phyloP scores from a whole-genome alignment of 2,329 filamentous ascomycete genomes.

The Alternaria gansuensis region DNA sequence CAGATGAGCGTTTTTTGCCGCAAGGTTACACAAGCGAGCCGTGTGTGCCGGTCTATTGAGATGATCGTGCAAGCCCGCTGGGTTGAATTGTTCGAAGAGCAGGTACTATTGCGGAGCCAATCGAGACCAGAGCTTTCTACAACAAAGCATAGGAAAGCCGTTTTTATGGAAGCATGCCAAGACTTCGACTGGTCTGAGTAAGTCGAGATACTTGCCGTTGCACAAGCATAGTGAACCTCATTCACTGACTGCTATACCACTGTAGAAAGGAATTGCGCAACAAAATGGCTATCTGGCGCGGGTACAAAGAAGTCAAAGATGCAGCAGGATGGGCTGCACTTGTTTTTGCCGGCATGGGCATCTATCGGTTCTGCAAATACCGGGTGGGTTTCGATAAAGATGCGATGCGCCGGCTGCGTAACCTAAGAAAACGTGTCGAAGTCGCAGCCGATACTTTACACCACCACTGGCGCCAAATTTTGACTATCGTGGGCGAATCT shows the following conservation, averaged over 20 bases:
- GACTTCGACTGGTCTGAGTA: conserved; percentile 64
- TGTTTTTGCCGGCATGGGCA: conserved; percentile 66
- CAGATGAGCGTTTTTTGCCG: conserved; percentile 57
- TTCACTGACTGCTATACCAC: conserved; percentile 7
- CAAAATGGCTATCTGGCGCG: conserved; percentile 63
- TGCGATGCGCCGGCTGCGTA: conserved; percentile 59
- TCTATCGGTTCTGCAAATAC: conserved; percentile 70
- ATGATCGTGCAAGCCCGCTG: conserved; percentile 67
- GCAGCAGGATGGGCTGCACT: conserved; percentile 65
- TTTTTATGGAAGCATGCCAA: conserved; percentile 63
- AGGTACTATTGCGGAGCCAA: conserved; percentile 56
- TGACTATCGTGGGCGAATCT: conserved; percentile 58
- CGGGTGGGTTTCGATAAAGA: conserved; percentile 63
- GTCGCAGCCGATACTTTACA: conserved; percentile 64
- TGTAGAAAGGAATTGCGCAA: conserved; percentile 64
- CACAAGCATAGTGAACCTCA: neutral
- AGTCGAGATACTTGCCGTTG: neutral
- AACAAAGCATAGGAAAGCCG: conserved; percentile 62
- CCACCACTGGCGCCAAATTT: conserved; percentile 62
- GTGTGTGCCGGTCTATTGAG: conserved; percentile 65
- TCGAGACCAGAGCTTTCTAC: conserved; percentile 54
- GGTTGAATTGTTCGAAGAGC: conserved; percentile 64
- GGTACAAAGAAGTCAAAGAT: conserved; percentile 67
- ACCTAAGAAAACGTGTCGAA: conserved; percentile 60
- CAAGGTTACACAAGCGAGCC: conserved; percentile 60